A percentile compares a stretch with the other conserved stretches of the same genome.
These are phyloP conservation scores for Tulasnella sp. DNA, from an alignment of 768 basidiomycete species.

Conservation along the genomic window DNA sequence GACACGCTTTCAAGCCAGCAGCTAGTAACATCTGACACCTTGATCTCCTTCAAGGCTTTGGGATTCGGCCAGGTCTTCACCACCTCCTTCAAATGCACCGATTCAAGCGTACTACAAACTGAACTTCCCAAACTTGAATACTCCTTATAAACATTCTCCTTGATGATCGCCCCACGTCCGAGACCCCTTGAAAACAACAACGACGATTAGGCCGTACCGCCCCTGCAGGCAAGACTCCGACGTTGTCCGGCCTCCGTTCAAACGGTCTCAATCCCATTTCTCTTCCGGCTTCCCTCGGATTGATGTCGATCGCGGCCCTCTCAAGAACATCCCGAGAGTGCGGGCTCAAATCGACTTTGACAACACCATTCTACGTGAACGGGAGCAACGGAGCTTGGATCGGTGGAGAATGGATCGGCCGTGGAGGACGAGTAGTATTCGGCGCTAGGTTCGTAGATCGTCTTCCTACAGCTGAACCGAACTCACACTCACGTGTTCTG, in stretches of 20 bases:
- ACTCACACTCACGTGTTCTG: constrained; percentile 3
- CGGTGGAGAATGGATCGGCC: constrained; percentile 89
- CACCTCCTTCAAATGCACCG: constrained; percentile 1
- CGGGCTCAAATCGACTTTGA: constrained; percentile 95
- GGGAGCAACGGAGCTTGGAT: constrained; percentile 99
- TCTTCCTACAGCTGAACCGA: neutral
- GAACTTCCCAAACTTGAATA: constrained; percentile 88
- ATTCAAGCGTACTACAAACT: constrained; percentile 90
- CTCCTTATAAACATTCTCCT: constrained; percentile 89
- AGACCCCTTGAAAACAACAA: neutral
- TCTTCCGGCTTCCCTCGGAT: constrained; percentile 17
- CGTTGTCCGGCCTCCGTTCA: constrained; percentile 1
- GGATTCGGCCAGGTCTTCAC: neutral
- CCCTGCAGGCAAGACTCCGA: neutral
- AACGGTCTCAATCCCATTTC: neutral
- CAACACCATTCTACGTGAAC: constrained; percentile 78
- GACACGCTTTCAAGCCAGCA: too few relatives aligned
- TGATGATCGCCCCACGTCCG: constrained; percentile 88
- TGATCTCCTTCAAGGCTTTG: too few relatives aligned
- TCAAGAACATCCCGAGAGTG: constrained; percentile 92
- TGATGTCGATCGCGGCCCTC: constrained; percentile 73
- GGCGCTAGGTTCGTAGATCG: constrained; percentile 54
- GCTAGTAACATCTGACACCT: too few relatives aligned
- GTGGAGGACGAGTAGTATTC: constrained; percentile 76
- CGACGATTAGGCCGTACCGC: neutral